Conservation (phyloP, 1,284 basidiomycete species). For the Spongispora temasekensis region DNA sequence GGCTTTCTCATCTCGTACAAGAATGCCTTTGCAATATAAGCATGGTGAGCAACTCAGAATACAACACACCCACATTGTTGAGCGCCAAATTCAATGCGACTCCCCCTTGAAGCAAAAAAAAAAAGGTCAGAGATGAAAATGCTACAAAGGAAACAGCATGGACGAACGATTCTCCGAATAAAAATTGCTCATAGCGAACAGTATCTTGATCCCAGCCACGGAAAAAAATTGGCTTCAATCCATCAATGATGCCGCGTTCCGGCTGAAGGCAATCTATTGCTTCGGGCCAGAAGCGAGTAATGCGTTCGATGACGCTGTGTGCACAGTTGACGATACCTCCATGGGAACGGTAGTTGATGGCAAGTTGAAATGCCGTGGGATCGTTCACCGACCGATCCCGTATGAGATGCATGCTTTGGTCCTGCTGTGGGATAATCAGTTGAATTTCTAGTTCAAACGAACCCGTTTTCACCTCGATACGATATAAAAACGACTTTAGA, state of each 20-base stretch:
- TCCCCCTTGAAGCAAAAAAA: slow-evolving; percentile 41
- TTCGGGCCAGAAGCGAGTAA: slow-evolving; percentile 63
- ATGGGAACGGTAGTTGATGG: slow-evolving; percentile 71
- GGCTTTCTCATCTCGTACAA: slow-evolving; percentile 64
- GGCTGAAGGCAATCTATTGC: slow-evolving; percentile 61
- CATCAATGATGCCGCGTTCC: slow-evolving; percentile 62
- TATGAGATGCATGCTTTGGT: slow-evolving; percentile 13
- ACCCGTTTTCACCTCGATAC: slow-evolving; percentile 48
- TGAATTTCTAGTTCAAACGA: neutral
- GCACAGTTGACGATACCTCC: slow-evolving; percentile 71
- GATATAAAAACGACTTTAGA: slow-evolving; percentile 64
- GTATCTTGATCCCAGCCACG: slow-evolving; percentile 53
- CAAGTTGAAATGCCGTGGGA: slow-evolving; percentile 59
- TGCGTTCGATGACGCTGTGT: slow-evolving; percentile 61
- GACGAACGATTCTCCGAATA: slow-evolving; percentile 51
- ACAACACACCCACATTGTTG: slow-evolving; percentile 53
- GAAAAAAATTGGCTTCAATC: slow-evolving; percentile 62
- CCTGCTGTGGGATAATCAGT: slow-evolving; percentile 16
- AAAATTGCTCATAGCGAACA: slow-evolving; percentile 56
- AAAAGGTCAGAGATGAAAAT: slow-evolving; percentile 7
- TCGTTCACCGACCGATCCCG: slow-evolving; percentile 21
- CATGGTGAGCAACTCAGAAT: neutral
- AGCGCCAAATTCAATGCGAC: slow-evolving; percentile 64
- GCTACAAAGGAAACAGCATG: neutral
- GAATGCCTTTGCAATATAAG: slow-evolving; percentile 49